A percentile compares a stretch with the other conserved stretches of the same genome.
Conservation (phyloP, 179 eudicot genomes). For the Beta macrorhiza region DNA sequence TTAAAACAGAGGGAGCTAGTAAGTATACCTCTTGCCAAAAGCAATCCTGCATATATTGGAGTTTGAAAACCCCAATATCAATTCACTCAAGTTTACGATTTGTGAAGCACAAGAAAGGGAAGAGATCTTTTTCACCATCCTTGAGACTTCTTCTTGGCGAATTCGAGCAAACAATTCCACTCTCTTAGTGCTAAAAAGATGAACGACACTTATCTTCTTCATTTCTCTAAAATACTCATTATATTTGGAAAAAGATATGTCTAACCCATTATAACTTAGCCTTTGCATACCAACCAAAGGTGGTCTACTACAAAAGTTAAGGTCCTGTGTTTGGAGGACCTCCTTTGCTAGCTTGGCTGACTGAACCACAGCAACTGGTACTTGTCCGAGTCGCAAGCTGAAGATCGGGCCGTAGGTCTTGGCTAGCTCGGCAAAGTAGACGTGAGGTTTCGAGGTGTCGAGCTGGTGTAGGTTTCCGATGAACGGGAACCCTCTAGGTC, state of each 20-base stretch:
- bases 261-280: constrained; percentile 30
- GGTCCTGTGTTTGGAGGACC: constrained; percentile 34
- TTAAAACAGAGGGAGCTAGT: too few relatives aligned
- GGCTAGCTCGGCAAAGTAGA: constrained; percentile 25
- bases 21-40: constrained; percentile 28
- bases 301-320: constrained; percentile 33
- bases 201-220: constrained; percentile 22
- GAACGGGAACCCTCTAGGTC: constrained; percentile 32
- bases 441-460: constrained; percentile 8
- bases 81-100: constrained; percentile 25
- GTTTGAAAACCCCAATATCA: constrained; percentile 6
- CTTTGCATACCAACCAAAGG: not conserved
- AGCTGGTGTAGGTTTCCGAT: constrained; percentile 35
- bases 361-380: constrained; percentile 26
- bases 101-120: constrained; percentile 3
- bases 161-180: constrained; percentile 24
- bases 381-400: constrained; percentile 19
- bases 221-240: constrained; percentile 23
- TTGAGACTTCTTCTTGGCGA: constrained; percentile 26
- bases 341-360: constrained; percentile 29
- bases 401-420: constrained; percentile 31
- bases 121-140: constrained; percentile 19
- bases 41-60: constrained; percentile 23
- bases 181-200: constrained; percentile 29
- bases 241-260: constrained; percentile 19